Evolutionary conservation across 2,329 filamentous ascomycete species (phyloP).

Genomic region (Arthrobotrys megalospora): DNA sequence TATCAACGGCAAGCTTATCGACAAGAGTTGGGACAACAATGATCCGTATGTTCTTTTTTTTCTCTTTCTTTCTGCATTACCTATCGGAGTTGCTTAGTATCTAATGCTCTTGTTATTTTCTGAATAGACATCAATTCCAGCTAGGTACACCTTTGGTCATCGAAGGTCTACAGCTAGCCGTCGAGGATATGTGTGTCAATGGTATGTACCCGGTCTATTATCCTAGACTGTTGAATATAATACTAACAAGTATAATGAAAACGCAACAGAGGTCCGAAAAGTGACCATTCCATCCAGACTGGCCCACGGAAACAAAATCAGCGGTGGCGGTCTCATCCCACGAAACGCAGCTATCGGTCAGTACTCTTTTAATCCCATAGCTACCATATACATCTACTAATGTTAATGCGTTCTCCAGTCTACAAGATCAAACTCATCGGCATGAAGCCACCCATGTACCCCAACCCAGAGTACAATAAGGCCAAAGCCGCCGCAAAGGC

Average conservation of each 20-base stretch:
- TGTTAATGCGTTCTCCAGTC: conserved; percentile 11
- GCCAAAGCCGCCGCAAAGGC: neutral
- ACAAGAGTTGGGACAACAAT: conserved; percentile 35
- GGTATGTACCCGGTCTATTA: conserved; percentile 31
- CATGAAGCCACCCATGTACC: conserved; percentile 35
- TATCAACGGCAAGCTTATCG: conserved; percentile 40
- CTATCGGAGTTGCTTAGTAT: neutral
- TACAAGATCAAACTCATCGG: conserved; percentile 45
- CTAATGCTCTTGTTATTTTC: conserved; percentile 2
- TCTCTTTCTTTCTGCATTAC: neutral
- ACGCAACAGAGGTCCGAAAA: conserved; percentile 39
- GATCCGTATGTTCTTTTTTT: conserved; percentile 41
- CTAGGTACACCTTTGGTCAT: conserved; percentile 44
- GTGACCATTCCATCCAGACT: conserved; percentile 46
- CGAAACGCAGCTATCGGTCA: conserved; percentile 38
- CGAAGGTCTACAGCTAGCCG: conserved; percentile 33
- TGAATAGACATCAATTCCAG: conserved; percentile 54
- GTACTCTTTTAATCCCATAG: neutral
- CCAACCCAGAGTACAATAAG: conserved; percentile 28
- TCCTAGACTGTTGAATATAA: neutral
- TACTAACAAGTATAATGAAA: neutral
- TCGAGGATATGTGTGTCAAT: conserved; percentile 52
- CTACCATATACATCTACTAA: conserved; percentile 1
- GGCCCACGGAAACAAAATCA: conserved; percentile 33
- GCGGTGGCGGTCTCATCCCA: conserved; percentile 47